Evolutionary conservation across 495 filamentous ascomycete genomes (phyloP).

Genomic region (Trichoderma asperelloides): DNA sequence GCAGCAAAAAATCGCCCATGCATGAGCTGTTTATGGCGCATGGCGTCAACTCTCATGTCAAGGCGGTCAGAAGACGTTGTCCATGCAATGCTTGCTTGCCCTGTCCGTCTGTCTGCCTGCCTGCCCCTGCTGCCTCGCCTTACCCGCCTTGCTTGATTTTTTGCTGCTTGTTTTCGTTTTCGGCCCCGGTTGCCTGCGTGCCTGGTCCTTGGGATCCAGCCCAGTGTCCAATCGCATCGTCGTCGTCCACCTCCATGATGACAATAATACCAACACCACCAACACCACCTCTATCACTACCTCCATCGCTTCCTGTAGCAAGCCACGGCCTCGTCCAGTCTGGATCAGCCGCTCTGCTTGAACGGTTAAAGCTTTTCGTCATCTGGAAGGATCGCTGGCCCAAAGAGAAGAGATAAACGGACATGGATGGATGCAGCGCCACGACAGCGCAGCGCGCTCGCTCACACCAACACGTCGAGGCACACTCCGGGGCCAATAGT

Average conservation of each 20-base stretch:
- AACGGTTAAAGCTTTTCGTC: not conserved
- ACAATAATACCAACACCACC: slow-evolving; percentile 1
- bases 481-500: not conserved
- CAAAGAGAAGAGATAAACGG: not conserved
- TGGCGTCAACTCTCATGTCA: slow-evolving; percentile 1
- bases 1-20: slow-evolving; percentile 4
- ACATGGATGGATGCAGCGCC: slow-evolving; percentile 7
- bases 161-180: not conserved
- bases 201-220: not conserved
- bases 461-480: not conserved
- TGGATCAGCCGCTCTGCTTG: not conserved
- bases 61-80: not conserved
- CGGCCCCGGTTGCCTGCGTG: slow-evolving; percentile 1
- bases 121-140: not conserved
- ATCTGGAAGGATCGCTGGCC: not conserved
- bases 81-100: not conserved
- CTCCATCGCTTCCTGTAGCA: not conserved
- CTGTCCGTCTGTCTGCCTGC: not conserved
- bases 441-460: slow-evolving; percentile 4
- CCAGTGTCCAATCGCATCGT: not conserved
- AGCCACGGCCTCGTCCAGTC: not conserved
- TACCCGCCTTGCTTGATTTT: not conserved
- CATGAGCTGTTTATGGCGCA: slow-evolving; percentile 8
- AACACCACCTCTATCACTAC: not conserved
- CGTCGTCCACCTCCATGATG: not conserved